Evolutionary conservation across 257 asterid genomes (phyloP).

Genomic region (Linaria vulgaris): DNA sequence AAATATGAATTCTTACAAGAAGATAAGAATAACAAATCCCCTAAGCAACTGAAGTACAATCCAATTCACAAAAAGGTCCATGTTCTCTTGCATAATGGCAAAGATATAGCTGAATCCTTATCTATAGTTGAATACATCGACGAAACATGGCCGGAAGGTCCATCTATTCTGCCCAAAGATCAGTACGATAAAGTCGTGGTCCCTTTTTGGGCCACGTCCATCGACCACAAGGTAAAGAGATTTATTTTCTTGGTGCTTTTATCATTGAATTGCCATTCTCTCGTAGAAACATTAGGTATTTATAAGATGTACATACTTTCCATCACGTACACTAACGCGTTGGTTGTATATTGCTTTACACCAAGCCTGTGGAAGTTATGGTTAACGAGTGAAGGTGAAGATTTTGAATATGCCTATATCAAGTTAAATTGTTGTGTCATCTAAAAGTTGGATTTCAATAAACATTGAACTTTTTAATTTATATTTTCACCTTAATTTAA

Average conservation of each 20-base stretch:
- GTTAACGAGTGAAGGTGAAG: too few species aligned
- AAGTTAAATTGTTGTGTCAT: too few species aligned
- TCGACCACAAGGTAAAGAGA: slow-evolving; percentile 47
- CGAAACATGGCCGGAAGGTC: slow-evolving; percentile 41
- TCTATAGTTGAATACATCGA: slow-evolving; percentile 59
- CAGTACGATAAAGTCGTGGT: slow-evolving; percentile 41
- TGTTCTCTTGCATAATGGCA: slow-evolving; percentile 45
- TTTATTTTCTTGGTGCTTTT: too few species aligned
- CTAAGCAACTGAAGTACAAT: slow-evolving; percentile 40
- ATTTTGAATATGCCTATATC: too few species aligned
- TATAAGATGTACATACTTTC: not conserved
- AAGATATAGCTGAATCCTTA: slow-evolving; percentile 39
- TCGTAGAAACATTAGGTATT: not conserved
- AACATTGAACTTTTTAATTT: too few species aligned
- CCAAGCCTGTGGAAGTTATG: too few species aligned
- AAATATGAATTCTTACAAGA: slow-evolving; percentile 40
- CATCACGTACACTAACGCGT: too few species aligned
- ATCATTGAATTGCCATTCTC: too few species aligned
- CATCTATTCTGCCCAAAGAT: slow-evolving; percentile 40
- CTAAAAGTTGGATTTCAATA: too few species aligned
- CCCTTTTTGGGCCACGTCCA: slow-evolving; percentile 54
- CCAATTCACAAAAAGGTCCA: slow-evolving; percentile 49
- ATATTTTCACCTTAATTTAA: too few species aligned
- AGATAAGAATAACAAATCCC: slow-evolving; percentile 38
- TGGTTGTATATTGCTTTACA: too few species aligned